These are phyloP conservation scores for Carex pumila DNA, from an alignment of 176 grass and related monocot genomes.

Conservation along the genomic window DNA sequence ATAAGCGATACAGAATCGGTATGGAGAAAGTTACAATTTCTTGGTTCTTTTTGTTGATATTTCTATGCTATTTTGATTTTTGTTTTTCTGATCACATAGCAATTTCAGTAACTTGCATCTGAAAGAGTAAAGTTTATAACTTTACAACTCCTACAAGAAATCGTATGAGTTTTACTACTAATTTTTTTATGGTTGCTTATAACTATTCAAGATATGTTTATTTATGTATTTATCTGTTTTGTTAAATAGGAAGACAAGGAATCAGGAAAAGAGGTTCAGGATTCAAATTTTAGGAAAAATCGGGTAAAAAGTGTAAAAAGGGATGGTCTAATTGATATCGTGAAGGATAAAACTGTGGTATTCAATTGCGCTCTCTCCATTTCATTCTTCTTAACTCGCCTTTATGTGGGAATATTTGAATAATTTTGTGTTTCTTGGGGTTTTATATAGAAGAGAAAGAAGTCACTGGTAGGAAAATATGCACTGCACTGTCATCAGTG, in stretches of 20 bases:
- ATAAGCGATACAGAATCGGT: conserved; percentile 2
- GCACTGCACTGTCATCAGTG: conserved; percentile 69
- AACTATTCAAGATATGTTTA: background rate
- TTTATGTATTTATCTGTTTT: background rate
- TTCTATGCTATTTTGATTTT: background rate
- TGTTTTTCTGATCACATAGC: background rate
- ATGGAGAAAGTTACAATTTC: background rate
- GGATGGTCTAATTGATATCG: background rate
- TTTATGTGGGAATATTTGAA: background rate
- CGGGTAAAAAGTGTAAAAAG: background rate
- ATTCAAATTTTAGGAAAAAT: conserved; percentile 12
- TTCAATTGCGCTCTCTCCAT: background rate
- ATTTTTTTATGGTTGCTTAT: background rate
- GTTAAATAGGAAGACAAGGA: background rate
- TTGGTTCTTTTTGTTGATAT: background rate
- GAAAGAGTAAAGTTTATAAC: background rate
- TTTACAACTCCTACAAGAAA: background rate
- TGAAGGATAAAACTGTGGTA: conserved; percentile 4
- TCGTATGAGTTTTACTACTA: background rate
- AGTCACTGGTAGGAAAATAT: conserved; percentile 30
- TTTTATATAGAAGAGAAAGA: conserved; percentile 24
- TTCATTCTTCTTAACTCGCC: background rate
- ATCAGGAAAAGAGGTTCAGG: background rate
- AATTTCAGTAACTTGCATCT: background rate
- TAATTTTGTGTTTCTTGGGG: background rate